Conservation (phyloP, 164 flowering plant genomes). For the Taxillus chinensis region DNA sequence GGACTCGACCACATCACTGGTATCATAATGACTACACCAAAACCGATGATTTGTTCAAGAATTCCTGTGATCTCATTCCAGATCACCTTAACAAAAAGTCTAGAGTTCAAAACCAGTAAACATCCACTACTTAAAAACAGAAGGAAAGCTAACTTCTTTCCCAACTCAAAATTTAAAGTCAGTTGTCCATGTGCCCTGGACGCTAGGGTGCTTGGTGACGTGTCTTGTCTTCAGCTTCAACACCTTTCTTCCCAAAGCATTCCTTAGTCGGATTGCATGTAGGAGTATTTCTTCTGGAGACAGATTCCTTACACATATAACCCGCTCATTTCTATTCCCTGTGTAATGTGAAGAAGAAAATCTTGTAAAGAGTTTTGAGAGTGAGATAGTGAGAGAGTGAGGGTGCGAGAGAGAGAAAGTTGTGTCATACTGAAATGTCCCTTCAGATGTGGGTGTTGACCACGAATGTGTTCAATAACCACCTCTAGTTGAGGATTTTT, state of each 20-base stretch:
- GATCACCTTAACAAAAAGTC: too few species aligned
- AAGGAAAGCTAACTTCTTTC: neutral
- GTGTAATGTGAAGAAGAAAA: constrained; percentile 7
- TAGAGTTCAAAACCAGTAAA: too few species aligned
- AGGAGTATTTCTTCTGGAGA: constrained; percentile 49
- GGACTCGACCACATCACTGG: too few species aligned
- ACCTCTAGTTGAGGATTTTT: constrained; percentile 83
- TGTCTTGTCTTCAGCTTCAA: constrained; percentile 83
- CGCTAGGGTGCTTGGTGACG: constrained; percentile 73
- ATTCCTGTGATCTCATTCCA: too few species aligned
- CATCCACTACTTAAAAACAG: neutral
- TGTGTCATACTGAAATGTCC: constrained; percentile 60
- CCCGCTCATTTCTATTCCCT: constrained; percentile 76
- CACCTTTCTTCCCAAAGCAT: constrained; percentile 64
- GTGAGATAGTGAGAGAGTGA: neutral
- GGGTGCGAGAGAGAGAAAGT: constrained; percentile 6
- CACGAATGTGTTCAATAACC: constrained; percentile 69
- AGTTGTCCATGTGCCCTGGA: constrained; percentile 94
- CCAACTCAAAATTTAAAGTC: constrained; percentile 30
- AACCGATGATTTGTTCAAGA: too few species aligned
- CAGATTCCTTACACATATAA: constrained; percentile 75
- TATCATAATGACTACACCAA: too few species aligned
- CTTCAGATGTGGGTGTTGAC: constrained; percentile 85
- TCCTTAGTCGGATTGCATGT: constrained; percentile 69
- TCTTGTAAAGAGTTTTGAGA: neutral